Conservation (phyloP, 192 early-diverging fungal species). For the Chytriomyces sp. region DNA sequence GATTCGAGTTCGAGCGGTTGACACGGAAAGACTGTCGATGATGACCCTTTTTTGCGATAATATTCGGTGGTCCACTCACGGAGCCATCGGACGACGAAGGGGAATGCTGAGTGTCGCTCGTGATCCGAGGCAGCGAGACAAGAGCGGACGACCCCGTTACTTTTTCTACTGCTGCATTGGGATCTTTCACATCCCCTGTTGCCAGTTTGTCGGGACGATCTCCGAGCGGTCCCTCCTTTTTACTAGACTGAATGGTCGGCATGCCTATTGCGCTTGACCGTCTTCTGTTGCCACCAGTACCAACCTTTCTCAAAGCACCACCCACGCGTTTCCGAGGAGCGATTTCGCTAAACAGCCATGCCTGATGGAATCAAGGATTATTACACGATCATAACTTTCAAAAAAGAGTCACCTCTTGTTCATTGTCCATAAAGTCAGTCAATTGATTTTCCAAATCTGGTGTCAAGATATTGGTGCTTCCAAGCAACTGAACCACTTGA, state of each 20-base stretch:
- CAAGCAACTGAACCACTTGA: conserved; percentile 37
- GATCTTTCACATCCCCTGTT: not conserved
- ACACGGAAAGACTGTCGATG: not conserved
- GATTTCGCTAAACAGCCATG: conserved; percentile 57
- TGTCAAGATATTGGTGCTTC: conserved; percentile 47
- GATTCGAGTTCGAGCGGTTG: not conserved
- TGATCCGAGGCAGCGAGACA: too few relatives aligned
- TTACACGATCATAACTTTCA: not conserved
- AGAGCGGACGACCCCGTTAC: too few relatives aligned
- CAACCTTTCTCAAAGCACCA: conserved; percentile 15
- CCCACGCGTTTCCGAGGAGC: conserved; percentile 37
- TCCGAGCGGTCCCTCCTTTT: conserved; percentile 3
- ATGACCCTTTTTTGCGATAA: not conserved
- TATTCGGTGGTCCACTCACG: not conserved
- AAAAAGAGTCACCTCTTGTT: conserved; percentile 45
- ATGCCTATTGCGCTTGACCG: not conserved
- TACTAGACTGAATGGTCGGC: not conserved
- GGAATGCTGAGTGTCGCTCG: too few relatives aligned
- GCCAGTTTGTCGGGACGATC: not conserved
- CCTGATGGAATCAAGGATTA: conserved; percentile 29
- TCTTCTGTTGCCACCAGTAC: conserved; percentile 4
- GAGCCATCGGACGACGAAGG: too few relatives aligned
- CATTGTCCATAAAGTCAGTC: conserved; percentile 46
- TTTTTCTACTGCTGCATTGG: too few relatives aligned
- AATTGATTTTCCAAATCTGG: conserved; percentile 46